A percentile compares a stretch with the other conserved stretches of the same genome.
Conservation (phyloP, 106 monocot genomes). For the Dendrobium huoshanense region DNA sequence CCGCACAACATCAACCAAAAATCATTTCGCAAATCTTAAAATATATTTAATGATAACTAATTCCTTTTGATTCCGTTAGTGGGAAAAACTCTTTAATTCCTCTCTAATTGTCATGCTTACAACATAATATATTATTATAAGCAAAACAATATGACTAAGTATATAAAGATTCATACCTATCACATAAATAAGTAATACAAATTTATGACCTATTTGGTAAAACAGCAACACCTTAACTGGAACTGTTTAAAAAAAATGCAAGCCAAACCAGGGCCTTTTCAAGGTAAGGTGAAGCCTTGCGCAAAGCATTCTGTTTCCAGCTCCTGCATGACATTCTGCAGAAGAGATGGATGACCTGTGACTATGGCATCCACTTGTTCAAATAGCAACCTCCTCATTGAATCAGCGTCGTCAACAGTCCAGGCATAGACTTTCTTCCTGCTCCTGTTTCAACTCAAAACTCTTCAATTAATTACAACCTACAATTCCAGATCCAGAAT, state of each 20-base stretch:
- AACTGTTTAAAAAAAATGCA: background rate
- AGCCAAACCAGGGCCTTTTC: background rate
- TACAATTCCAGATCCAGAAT: too few relatives aligned
- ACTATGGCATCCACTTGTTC: constrained; percentile 73
- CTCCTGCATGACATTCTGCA: constrained; percentile 51
- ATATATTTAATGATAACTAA: too few relatives aligned
- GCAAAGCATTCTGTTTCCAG: constrained; percentile 52
- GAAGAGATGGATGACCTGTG: constrained; percentile 56
- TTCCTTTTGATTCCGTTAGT: too few relatives aligned
- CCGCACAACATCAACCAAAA: too few relatives aligned
- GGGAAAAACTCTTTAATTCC: too few relatives aligned
- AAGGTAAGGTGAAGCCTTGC: constrained; percentile 47
- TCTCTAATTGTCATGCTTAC: too few relatives aligned
- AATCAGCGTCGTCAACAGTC: constrained; percentile 77
- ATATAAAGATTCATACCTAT: too few relatives aligned
- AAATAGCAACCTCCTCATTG: constrained; percentile 54
- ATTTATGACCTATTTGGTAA: too few relatives aligned
- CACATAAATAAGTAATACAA: too few relatives aligned
- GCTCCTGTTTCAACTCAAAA: constrained; percentile 29
- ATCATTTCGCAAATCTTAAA: too few relatives aligned
- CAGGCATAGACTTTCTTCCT: constrained; percentile 84
- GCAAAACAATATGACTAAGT: too few relatives aligned
- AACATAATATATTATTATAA: too few relatives aligned
- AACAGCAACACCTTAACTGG: background rate
- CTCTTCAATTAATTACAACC: background rate